These are phyloP conservation scores for Trichophaea hybrida DNA, from an alignment of 2,329 filamentous ascomycete species.

Conservation along the genomic window DNA sequence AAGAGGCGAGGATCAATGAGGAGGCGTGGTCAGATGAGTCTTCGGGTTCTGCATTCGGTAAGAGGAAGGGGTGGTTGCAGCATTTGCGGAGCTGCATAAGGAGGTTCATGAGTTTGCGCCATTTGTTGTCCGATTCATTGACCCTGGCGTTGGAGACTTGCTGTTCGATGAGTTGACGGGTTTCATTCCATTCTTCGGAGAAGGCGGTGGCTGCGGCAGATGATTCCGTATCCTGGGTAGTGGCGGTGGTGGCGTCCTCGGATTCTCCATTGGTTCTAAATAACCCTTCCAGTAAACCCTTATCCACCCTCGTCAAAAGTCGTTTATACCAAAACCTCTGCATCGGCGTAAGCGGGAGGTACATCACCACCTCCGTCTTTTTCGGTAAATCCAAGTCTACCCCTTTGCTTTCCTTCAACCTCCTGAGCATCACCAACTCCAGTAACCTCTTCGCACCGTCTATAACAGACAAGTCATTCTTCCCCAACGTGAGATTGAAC, in stretches of 20 bases:
- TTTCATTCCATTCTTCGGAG: constrained; percentile 36
- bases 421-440: constrained; percentile 44
- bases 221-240: constrained; percentile 27
- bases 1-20: constrained; percentile 37
- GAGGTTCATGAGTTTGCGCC: constrained; percentile 39
- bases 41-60: constrained; percentile 35
- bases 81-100: constrained; percentile 44
- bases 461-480: constrained; percentile 40
- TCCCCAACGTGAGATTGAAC: constrained; percentile 43
- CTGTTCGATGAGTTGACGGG: constrained; percentile 29
- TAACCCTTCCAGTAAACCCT: constrained; percentile 39
- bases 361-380: constrained; percentile 44
- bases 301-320: constrained; percentile 42
- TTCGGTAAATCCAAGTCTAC: constrained; percentile 43
- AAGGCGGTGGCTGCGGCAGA: constrained; percentile 7
- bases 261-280: constrained; percentile 38
- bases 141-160: constrained; percentile 25
- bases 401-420: constrained; percentile 42
- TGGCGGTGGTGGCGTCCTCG: constrained; percentile 19
- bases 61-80: constrained; percentile 42
- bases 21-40: constrained; percentile 21
- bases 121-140: constrained; percentile 31
- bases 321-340: constrained; percentile 45
- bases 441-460: constrained; percentile 40
- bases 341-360: constrained; percentile 43